Evolutionary conservation across 129 eudicot species (phyloP), one percentile per base, ranked within the genome.

Genomic region (Kitagawia praeruptora): DNA sequence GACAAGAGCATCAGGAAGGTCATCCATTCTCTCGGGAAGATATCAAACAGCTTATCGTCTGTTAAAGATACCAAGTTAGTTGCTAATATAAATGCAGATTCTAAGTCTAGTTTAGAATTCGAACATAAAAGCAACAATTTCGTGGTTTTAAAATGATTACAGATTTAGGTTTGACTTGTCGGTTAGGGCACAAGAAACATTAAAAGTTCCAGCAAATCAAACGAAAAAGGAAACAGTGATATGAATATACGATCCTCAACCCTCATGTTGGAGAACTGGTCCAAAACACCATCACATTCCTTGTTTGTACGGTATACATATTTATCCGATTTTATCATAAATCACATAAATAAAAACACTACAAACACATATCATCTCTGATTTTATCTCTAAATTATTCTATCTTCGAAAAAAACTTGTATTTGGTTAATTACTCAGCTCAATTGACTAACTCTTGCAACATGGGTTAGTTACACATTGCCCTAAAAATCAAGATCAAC

Each of bases 1-100:
- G 69, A 94, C 91, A 77, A 94, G 71, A 45, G 92, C 97, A 81
- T 92, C 96, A 46, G 98, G 98, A 42, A 94, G 82, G 4, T 84
- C 70, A 44, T 94, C 98, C 98, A 94, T 91, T 88, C 54, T 83
- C 16, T 67, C 87, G 82, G 41, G 81, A 67, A 67, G 9, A 40
- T 25, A 84, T 81, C 83, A 80, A 87, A 82, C 84, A 82, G 61
- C 10, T 79, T 28, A 15, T 2, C 41, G 71, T 71, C 73, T 80
- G 81, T 74, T 56, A 15, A 39, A 70, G 38, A 7, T 1, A 41
- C 69, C 27, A 19, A 25, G 15, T 61, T 61, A 1, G 34, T 61
- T n/a, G 69, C 69, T 61, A 61, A 9, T 25, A 58, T 54, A 61
- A 3, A 61, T 61, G n/a, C 34, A 61, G 6, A n/a, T 58, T 61